Evolutionary conservation across 345 rosid species (phyloP), one percentile per base, ranked within the genome.

Genomic region (Acer campestre): DNA sequence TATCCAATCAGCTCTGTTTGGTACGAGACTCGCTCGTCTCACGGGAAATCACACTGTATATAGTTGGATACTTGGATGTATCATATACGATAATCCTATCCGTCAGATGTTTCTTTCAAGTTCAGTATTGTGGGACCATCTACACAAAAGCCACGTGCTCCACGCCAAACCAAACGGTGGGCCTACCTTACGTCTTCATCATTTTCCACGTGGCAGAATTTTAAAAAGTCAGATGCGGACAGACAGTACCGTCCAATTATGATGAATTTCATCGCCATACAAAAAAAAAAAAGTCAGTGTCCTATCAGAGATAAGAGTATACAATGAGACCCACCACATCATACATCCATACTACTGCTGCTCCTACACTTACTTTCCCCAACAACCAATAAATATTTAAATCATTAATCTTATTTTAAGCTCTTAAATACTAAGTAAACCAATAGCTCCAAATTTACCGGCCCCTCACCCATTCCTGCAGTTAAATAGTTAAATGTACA

Each of bases 291-390:
- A 25, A 25, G 29, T 18, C 66, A 17, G 53, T 0, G 48, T 51
- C 55, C 78, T 1, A 40, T 40, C 61, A 78, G 51, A 59, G 9
- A 27, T 17, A 75, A 63, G 82, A 75, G 82, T 6, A 80, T 75
- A 79, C 82, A 14, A 80, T 53, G 79, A 25, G 9, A 12, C 35
- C 27, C 46, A 35, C 48, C 48, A 48, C 22, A 27, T 10, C 25
- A 20, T 59, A 59, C 2, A 25, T 25, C 1, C 27, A 25, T 29
- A 29, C 31, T 7, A 59, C 13, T 22, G 22, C 6, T 31, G 3
- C 23, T 6, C 12, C 31, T 16, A 31, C 68, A 70, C 61, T 76
- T 10, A 70, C 76, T 70, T 22, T 27, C 1, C 1, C 40, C 73
- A 61, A 64, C 74, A 53, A 63, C 53, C 71, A 14, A 42, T 17